Conservation (phyloP, 768 basidiomycete species). For the Collybia sp. region DNA sequence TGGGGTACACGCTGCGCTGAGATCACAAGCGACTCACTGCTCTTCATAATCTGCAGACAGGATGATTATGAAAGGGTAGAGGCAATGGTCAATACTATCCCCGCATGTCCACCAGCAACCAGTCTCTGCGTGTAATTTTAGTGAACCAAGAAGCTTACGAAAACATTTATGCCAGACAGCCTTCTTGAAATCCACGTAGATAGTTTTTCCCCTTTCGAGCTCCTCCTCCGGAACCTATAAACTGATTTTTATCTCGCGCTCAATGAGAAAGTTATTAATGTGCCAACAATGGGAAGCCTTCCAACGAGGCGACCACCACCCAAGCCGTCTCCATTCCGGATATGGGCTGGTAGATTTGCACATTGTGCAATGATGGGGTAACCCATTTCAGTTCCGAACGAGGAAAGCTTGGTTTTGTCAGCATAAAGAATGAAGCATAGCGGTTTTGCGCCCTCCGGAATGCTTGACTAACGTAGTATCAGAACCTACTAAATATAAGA, state of each 20-base stretch:
- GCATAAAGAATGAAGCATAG: too few species aligned
- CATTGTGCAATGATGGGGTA: constrained; percentile 28
- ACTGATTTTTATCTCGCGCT: not conserved
- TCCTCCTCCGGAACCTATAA: constrained; percentile 23
- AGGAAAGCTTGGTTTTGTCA: too few species aligned
- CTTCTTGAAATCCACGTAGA: constrained; percentile 26
- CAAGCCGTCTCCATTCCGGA: constrained; percentile 23
- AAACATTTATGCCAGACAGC: constrained; percentile 35
- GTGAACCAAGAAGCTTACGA: constrained; percentile 19
- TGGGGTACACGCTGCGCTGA: too few species aligned
- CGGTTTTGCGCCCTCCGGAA: too few species aligned
- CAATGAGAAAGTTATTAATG: not conserved
- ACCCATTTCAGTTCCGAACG: constrained; percentile 28
- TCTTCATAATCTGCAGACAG: constrained; percentile 14
- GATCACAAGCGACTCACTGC: constrained; percentile 14
- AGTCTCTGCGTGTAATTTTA: constrained; percentile 10
- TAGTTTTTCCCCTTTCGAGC: constrained; percentile 19
- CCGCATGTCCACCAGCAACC: constrained; percentile 16
- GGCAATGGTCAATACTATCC: constrained; percentile 9
- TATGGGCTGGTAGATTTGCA: constrained; percentile 23
- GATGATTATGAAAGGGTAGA: constrained; percentile 6
- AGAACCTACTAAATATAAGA: constrained; percentile 3
- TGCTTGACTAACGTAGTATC: constrained; percentile 11
- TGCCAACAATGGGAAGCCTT: constrained; percentile 27
- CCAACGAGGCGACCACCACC: constrained; percentile 31